Percentiles rank a stretch among this genome's conserved stretches.
These are phyloP conservation scores for Paramarasmius palmivorus DNA, from an alignment of 1,284 basidiomycete genomes.

Conservation along the genomic window DNA sequence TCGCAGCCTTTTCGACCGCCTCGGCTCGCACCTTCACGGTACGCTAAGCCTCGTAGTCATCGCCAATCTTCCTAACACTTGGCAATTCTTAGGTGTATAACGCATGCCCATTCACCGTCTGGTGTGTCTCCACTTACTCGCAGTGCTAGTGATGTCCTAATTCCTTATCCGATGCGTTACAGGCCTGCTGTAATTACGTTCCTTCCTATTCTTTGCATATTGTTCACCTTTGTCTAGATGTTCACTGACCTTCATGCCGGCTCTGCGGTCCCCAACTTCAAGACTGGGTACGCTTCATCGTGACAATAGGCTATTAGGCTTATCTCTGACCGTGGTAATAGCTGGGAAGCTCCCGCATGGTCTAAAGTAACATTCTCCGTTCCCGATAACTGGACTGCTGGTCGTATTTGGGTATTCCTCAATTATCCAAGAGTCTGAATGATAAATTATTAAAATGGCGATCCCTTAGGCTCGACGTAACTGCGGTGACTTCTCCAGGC, in stretches of 20 bases:
- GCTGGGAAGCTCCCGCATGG: conserved; percentile 40
- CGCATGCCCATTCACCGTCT: conserved; percentile 45
- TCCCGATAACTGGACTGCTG: conserved; percentile 48
- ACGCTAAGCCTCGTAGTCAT: not conserved
- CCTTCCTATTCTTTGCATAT: not conserved
- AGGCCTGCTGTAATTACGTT: conserved; percentile 35
- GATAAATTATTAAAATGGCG: not conserved
- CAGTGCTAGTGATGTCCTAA: not conserved
- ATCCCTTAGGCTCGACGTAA: conserved; percentile 39
- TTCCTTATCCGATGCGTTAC: conserved; percentile 3
- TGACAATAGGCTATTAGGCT: too few relatives aligned
- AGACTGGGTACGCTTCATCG: conserved; percentile 32
- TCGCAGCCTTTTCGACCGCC: conserved; percentile 26
- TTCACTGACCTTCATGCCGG: conserved; percentile 42
- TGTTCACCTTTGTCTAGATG: conserved; percentile 23
- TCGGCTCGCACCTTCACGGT: conserved; percentile 39
- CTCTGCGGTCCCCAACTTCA: conserved; percentile 30
- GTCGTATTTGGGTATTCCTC: conserved; percentile 46
- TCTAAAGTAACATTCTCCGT: conserved; percentile 39
- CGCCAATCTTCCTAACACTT: not conserved
- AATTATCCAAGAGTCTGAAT: too few relatives aligned
- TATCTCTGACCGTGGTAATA: conserved; percentile 10
- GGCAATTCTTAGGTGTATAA: conserved; percentile 36
- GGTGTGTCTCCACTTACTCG: conserved; percentile 25
- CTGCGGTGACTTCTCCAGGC: conserved; percentile 44